Percentiles rank a stretch among this genome's conserved stretches.
Evolutionary conservation across 2,329 filamentous ascomycete genomes (phyloP).

Genomic region (Penicillium nordicum): DNA sequence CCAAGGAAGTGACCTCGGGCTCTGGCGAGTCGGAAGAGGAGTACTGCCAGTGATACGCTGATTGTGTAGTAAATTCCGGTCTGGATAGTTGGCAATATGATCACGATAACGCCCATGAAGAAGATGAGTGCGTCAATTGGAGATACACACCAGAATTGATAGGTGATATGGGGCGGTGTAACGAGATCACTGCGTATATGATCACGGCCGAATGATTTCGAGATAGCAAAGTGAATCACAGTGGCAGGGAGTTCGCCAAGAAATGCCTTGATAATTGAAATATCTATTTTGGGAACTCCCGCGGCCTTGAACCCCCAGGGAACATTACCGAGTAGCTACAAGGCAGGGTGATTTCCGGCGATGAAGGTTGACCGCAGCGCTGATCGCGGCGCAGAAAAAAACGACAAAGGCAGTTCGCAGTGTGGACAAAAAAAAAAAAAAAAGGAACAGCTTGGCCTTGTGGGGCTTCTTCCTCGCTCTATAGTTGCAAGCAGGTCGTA

Average conservation of each 20-base stretch:
- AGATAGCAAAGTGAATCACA: too few species aligned
- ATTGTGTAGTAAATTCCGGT: slow-evolving; percentile 89
- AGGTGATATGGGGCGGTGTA: slow-evolving; percentile 79
- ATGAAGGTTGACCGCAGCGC: slow-evolving; percentile 73
- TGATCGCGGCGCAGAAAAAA: slow-evolving; percentile 80
- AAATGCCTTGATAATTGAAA: slow-evolving; percentile 63
- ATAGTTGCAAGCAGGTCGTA: slow-evolving; percentile 61
- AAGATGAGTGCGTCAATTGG: slow-evolving; percentile 87
- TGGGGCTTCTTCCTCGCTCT: slow-evolving; percentile 64
- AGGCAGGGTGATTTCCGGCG: slow-evolving; percentile 59
- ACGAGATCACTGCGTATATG: slow-evolving; percentile 90
- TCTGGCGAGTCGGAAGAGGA: slow-evolving; percentile 76
- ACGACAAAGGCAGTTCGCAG: slow-evolving; percentile 86
- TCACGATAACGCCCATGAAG: slow-evolving; percentile 82
- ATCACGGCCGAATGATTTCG: slow-evolving; percentile 90
- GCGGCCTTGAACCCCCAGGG: slow-evolving; percentile 80
- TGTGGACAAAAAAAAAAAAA: slow-evolving; percentile 87
- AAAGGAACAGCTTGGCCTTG: slow-evolving; percentile 71
- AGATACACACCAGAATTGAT: slow-evolving; percentile 87
- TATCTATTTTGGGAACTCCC: slow-evolving; percentile 64
- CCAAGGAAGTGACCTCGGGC: slow-evolving; percentile 80
- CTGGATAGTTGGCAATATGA: slow-evolving; percentile 80
- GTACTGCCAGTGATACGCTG: slow-evolving; percentile 66
- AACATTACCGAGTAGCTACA: slow-evolving; percentile 70
- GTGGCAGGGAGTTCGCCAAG: slow-evolving; percentile 70